Evolutionary conservation across 164 flowering plant genomes (phyloP).

Genomic region (Platanus orientalis): DNA sequence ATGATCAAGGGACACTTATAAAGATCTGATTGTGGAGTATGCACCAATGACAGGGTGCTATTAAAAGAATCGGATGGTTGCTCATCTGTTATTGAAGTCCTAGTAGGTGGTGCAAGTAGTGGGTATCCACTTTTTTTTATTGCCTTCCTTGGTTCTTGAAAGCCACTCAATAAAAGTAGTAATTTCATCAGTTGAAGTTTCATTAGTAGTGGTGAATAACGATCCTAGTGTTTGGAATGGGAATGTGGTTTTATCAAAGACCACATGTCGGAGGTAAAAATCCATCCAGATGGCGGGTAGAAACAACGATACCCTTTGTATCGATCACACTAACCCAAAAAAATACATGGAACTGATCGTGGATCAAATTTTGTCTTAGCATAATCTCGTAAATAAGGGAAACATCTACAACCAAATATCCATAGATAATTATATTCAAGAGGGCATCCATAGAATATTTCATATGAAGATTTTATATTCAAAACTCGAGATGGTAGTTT

Average conservation of each 20-base stretch:
- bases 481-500: background rate
- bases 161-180: background rate
- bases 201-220: background rate
- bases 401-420: slow-evolving; percentile 8
- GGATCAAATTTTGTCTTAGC: background rate
- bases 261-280: slow-evolving; percentile 5
- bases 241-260: slow-evolving; percentile 8
- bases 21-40: too few species aligned
- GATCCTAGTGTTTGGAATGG: background rate
- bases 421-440: slow-evolving; percentile 1
- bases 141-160: background rate
- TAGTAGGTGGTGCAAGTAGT: too few species aligned
- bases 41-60: too few species aligned
- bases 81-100: too few species aligned
- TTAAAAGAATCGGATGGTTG: too few species aligned
- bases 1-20: too few species aligned
- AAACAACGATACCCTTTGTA: slow-evolving; percentile 9
- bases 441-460: background rate
- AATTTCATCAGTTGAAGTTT: background rate
- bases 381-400: slow-evolving; percentile 3
- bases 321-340: slow-evolving; percentile 6
- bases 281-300: background rate
- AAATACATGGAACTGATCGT: background rate
- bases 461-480: background rate
- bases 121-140: background rate